Evolutionary conservation across 2,329 filamentous ascomycete genomes (phyloP), one percentile per base, ranked within the genome.

Genomic region (Pseudogymnoascus sp.): DNA sequence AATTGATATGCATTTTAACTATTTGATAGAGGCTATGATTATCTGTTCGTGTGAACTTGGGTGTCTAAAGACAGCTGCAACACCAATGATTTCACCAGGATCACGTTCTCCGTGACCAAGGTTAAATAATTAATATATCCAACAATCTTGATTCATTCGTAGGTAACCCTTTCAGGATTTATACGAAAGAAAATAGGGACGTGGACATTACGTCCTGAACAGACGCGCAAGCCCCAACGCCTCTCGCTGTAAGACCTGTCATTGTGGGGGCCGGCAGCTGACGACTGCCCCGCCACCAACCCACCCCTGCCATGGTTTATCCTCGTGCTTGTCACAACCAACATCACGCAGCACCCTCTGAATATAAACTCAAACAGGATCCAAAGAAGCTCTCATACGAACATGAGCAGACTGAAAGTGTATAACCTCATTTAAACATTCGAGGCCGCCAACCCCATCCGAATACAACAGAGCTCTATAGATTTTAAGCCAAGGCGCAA

Each of bases 401-500:
- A 60, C 38, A 60, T 60, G 34, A 38, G 21, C 59, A 16, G 28
- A n/a, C 59, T 6, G 16, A 16, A 60, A 38, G 34, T 31, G 16
- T 16, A 38, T 38, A 38, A 38, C 36, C 8, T 60, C 59, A 25
- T 60, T 36, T 28, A 11, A 60, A 36, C 14, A 12, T 18, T 36
- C 16, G 28, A 60, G n/a, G 18, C 3, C 36, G 25, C 34, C 28
- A 38, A 25, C 21, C 8, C 4, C 38, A 42, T 18, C 59, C 16
- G 36, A 28, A 40, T 40, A 60, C 14, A 60, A 8, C 59, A 60
- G 34, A 42, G 36, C 14, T 60, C 34, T 60, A 16, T 60, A 40
- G 59, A 21, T 38, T n/a, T 38, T 60, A 34, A 36, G 49, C 49
- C 49, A 56, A 56, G 49, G 59, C 59, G 36, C 63, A 65, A 73